Conservation (phyloP, 495 filamentous ascomycete species). For the Copromyces sp. region DNA sequence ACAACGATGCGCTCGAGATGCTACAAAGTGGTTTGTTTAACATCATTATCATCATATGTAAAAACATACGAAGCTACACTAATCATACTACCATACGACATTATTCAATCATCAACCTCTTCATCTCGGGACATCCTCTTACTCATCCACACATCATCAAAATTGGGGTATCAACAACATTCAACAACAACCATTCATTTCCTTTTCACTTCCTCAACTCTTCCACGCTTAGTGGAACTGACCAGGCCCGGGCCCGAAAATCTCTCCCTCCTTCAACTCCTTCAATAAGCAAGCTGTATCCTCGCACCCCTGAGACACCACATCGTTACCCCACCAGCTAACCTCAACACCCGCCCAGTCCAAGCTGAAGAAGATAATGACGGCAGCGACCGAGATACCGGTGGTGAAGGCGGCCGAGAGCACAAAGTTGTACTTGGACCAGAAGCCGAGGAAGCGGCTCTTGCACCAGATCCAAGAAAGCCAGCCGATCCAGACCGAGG, state of each 20-base stretch:
- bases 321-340: constrained; percentile 30
- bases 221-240: constrained; percentile 14
- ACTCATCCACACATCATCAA: neutral
- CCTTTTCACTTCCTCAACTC: neutral
- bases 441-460: constrained; percentile 15
- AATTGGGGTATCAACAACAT: neutral
- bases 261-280: constrained; percentile 19
- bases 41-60: neutral
- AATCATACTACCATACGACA: neutral
- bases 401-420: constrained; percentile 21
- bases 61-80: neutral
- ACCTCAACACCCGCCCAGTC: constrained; percentile 17
- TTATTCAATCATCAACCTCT: neutral
- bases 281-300: constrained; percentile 15
- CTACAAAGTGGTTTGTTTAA: neutral
- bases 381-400: constrained; percentile 25
- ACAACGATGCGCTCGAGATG: neutral
- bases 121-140: neutral
- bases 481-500: constrained; percentile 24
- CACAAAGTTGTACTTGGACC: constrained; percentile 22
- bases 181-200: neutral
- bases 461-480: constrained; percentile 33
- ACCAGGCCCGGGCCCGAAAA: constrained; percentile 27
- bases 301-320: constrained; percentile 24
- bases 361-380: constrained; percentile 30